These are phyloP conservation scores for Monascus purpureus DNA, from an alignment of 495 filamentous ascomycete genomes.

Conservation along the genomic window DNA sequence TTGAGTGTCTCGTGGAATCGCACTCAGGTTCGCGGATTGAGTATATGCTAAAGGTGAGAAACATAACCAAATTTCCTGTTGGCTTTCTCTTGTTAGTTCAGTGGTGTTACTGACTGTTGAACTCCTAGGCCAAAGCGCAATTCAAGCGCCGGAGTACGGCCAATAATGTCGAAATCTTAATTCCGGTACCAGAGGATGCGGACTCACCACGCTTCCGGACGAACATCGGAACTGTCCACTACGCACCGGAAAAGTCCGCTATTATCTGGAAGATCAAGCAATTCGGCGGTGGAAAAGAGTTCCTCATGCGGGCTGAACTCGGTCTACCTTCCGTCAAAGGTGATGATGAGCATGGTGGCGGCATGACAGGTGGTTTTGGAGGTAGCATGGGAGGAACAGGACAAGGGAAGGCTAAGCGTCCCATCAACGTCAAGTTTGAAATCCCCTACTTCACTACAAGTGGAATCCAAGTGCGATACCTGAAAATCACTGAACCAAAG, in stretches of 20 bases:
- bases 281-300: conserved; percentile 95
- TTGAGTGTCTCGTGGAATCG: conserved; percentile 91
- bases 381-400: conserved; percentile 76
- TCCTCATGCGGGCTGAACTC: conserved; percentile 98
- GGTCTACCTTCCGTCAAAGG: conserved; percentile 89
- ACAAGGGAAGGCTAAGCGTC: conserved; percentile 74
- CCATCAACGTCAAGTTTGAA: conserved; percentile 98
- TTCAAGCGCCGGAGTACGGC: conserved; percentile 97
- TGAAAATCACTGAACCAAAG: conserved; percentile 99
- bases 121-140: conserved; percentile 84
- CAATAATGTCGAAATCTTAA: conserved; percentile 97
- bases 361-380: conserved; percentile 92
- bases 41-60: conserved; percentile 82
- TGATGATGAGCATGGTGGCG: conserved; percentile 88
- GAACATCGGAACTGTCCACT: conserved; percentile 96
- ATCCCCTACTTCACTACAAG: conserved; percentile 99
- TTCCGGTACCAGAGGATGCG: conserved; percentile 95
- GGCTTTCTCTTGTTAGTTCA: too few species aligned
- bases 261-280: conserved; percentile 99
- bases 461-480: conserved; percentile 93
- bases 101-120: too few species aligned
- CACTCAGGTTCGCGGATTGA: conserved; percentile 92
- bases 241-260: conserved; percentile 91
- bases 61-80: too few species aligned
- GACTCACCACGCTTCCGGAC: conserved; percentile 94